Percentiles rank a stretch among this genome's conserved stretches.
These are phyloP conservation scores for Cenchrus purpureus DNA, from an alignment of 176 grass and related monocot genomes.

Conservation along the genomic window DNA sequence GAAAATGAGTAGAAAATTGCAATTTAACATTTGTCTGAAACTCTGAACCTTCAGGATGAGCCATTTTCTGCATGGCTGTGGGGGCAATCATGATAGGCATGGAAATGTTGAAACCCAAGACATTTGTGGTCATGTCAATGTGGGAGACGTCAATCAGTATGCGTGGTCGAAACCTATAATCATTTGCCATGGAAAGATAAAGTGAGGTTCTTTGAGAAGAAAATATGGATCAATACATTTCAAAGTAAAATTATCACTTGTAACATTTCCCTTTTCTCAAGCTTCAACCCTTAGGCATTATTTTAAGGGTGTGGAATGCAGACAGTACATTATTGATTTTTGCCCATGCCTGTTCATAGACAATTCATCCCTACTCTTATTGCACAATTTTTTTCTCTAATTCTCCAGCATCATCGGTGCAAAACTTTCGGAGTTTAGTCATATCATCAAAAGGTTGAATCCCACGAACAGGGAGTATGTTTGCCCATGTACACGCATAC, in stretches of 20 bases:
- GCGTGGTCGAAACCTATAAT: conserved; percentile 77
- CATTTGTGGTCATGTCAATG: conserved; percentile 65
- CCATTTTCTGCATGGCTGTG: conserved; percentile 97
- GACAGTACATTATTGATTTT: not conserved
- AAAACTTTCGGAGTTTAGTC: not conserved
- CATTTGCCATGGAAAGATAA: conserved; percentile 30
- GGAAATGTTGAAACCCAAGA: conserved; percentile 84
- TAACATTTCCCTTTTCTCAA: not conserved
- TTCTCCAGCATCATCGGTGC: not conserved
- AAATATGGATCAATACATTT: conserved; percentile 6
- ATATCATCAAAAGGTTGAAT: not conserved
- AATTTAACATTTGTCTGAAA: conserved; percentile 22
- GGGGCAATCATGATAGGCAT: conserved; percentile 99
- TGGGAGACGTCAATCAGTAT: conserved; percentile 80
- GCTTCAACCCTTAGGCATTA: not conserved
- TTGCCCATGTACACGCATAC: conserved; percentile 23
- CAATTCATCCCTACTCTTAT: not conserved
- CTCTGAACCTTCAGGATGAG: conserved; percentile 82
- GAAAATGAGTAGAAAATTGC: not conserved
- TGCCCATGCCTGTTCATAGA: not conserved
- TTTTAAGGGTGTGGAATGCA: not conserved
- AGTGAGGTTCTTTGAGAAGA: conserved; percentile 5
- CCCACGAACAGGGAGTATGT: not conserved
- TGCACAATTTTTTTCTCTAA: not conserved
- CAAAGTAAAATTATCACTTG: not conserved